These are phyloP conservation scores for Monosporascus sp. DNA, from an alignment of 2,329 filamentous ascomycete genomes.

Conservation along the genomic window DNA sequence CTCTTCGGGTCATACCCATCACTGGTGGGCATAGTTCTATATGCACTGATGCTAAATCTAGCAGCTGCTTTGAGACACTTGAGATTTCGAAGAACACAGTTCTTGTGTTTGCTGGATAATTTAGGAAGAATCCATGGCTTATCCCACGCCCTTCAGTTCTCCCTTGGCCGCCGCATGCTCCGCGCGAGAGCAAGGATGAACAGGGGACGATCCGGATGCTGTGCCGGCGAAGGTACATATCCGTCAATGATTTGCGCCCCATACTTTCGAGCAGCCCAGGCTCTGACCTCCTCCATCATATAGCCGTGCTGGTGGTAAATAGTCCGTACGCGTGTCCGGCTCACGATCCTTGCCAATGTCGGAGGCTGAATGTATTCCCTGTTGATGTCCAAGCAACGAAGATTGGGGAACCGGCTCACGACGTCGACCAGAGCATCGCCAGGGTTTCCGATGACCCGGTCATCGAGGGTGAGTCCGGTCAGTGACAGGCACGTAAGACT, in stretches of 20 bases:
- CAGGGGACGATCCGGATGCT: not conserved
- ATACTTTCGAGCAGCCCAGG: conserved; percentile 16
- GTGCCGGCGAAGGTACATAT: not conserved
- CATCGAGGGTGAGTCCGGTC: conserved; percentile 54
- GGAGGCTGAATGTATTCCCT: conserved; percentile 12
- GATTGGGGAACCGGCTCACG: conserved; percentile 19
- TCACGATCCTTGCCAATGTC: conserved; percentile 15
- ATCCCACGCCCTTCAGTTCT: not conserved
- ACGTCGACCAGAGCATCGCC: conserved; percentile 13
- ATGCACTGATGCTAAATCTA: too few relatives aligned
- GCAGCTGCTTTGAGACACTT: too few relatives aligned
- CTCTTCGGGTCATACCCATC: too few relatives aligned
- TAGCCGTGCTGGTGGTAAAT: conserved; percentile 13
- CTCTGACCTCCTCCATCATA: conserved; percentile 7
- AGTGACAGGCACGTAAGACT: conserved; percentile 18
- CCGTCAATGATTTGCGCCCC: conserved; percentile 11
- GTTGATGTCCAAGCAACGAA: conserved; percentile 18
- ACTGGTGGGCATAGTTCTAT: too few relatives aligned
- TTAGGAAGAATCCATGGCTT: too few relatives aligned
- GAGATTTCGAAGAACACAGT: too few relatives aligned
- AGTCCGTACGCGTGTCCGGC: conserved; percentile 12
- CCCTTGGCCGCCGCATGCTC: not conserved
- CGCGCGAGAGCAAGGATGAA: not conserved
- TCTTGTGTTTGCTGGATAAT: too few relatives aligned
- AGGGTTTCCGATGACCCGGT: conserved; percentile 1